phyloP scores from a whole-genome alignment of 2,329 filamentous ascomycete genomes.

The Dactylonectria macrodidyma region DNA sequence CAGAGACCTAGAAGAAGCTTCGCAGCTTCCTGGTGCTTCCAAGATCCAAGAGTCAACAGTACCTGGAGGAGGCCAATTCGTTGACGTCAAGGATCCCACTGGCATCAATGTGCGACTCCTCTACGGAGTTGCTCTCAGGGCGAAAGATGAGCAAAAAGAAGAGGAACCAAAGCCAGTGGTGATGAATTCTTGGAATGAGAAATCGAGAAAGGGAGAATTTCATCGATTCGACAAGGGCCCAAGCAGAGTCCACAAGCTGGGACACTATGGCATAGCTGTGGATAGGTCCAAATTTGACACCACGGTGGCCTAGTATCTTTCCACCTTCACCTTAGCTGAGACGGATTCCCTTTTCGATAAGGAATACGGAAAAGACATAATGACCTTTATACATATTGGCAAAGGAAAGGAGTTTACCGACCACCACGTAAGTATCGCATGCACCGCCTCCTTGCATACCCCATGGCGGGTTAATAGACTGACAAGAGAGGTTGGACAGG shows the following conservation, averaged over 20 bases:
- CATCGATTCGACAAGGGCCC: conserved; percentile 11
- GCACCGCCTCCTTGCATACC: no score
- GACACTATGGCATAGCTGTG: conserved; percentile 14
- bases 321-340: conserved; percentile 58
- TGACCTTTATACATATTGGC: conserved; percentile 70
- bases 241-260: conserved; percentile 12
- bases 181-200: conserved; percentile 3
- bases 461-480: no score
- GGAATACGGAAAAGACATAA: conserved; percentile 34
- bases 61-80: not conserved
- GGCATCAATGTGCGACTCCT: not conserved
- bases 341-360: conserved; percentile 49
- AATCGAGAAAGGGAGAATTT: conserved; percentile 11
- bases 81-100: not conserved
- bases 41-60: not conserved
- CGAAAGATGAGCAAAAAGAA: no score
- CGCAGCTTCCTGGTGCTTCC: not conserved
- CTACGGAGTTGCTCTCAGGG: not conserved
- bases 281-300: conserved; percentile 53
- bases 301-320: conserved; percentile 55
- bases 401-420: conserved; percentile 64
- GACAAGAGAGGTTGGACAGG: conserved; percentile 30
- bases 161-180: no score
- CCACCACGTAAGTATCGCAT: conserved; percentile 58
- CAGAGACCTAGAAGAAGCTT: no score